Evolutionary conservation across 108 stramenopile genomes (phyloP).

Genomic region (Nannochloropsis granulata): DNA sequence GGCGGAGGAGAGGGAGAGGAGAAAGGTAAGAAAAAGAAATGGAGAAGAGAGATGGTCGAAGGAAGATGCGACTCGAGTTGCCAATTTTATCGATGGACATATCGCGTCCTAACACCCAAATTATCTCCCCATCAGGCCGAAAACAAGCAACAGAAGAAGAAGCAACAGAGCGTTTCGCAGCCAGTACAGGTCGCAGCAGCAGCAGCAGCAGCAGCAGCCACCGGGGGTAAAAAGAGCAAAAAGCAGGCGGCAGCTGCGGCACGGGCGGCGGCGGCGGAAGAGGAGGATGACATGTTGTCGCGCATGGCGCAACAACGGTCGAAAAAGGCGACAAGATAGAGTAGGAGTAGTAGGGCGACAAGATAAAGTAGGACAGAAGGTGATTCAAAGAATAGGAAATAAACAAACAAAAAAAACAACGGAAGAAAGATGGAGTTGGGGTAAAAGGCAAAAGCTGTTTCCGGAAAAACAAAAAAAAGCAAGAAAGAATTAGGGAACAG

Average conservation of each 20-base stretch:
- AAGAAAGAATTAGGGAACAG: too few relatives aligned
- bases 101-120: too few relatives aligned
- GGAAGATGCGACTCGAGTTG: too few relatives aligned
- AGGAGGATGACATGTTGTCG: background rate
- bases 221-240: background rate
- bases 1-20: background rate
- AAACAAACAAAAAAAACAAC: too few relatives aligned
- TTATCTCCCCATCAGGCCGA: background rate
- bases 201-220: background rate
- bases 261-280: background rate
- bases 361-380: background rate
- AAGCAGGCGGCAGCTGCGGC: background rate
- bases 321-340: background rate
- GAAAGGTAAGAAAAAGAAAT: background rate
- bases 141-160: background rate
- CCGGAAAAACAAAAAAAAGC: too few relatives aligned
- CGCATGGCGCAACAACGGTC: background rate
- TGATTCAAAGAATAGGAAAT: too few relatives aligned
- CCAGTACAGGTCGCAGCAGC: too few relatives aligned
- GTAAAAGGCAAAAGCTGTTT: too few relatives aligned
- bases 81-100: too few relatives aligned
- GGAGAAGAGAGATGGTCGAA: too few relatives aligned
- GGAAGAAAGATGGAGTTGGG: too few relatives aligned
- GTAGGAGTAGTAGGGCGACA: background rate
- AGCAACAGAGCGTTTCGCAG: background rate